Base-by-base conservation (phyloP, 495 filamentous ascomycete genomes). In the Lepidopterella palustris region DNA sequence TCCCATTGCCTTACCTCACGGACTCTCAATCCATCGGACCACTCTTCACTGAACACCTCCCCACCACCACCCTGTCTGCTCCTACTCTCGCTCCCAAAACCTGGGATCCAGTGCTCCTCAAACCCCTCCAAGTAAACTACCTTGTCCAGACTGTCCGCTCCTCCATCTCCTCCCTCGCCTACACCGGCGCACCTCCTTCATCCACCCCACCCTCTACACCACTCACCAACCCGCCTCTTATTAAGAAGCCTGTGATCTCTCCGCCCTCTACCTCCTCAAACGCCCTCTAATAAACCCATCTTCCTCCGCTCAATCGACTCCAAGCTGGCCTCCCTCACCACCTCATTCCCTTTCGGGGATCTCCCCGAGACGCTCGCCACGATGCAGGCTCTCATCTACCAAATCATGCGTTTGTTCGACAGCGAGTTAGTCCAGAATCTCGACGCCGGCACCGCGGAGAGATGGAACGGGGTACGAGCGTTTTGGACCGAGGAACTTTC, bases 361-460 rank as follows among this genome's bases (percentile, higher is more conserved):
- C 54, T 65, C 0, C 6, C 39, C 1, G 58, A 65, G 8, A 57
- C 57, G 39, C 63, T 65, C 15, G 63, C 63, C 32, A 58, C 63
- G 13, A 58, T 65, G 15, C 63, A 65, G 50, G 58, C 63, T 1
- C 58, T 65, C 26, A 59, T 65, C 45, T 65, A 65, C 55, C 63
- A 65, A 42, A 61, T 61, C 26, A 61, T 65, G 10, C 58, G 58
- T 11, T 49, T 65, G 5, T 65, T 65, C 51, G 63, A 65, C 29
- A 39, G 58, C 4, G 49, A 55, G 9, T 50, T 65, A 10, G 9
- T 29, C 10, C 45, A 55, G 8, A 50, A 57, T 27, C 31, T 15
- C 31, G 6, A 6, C 6, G 10, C 10, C 45, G 32, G 35, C 18
- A 10, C 23, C 6, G 54, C 53, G 1, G 57, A 35, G n/a, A 27